Evolutionary conservation across 106 monocot genomes (phyloP), one percentile per base, ranked within the genome.

Genomic region (Allium fistulosum): DNA sequence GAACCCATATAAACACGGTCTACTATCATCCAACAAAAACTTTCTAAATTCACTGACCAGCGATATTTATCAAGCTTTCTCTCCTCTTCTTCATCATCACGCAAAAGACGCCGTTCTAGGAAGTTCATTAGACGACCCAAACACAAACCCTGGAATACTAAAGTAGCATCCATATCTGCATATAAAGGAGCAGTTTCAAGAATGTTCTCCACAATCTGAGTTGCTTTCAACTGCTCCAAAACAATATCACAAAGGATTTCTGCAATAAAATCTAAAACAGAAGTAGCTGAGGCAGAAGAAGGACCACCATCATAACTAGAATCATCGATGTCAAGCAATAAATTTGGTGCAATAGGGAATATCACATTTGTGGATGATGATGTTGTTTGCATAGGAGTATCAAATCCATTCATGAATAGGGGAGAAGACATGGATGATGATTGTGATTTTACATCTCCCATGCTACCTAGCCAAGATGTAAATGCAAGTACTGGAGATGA

Each of bases 1-100:
- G 83, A 93, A 14, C 93, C 90, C 87, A 99, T 93, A 76, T 99
- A 99, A 10, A 87, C 85, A 68, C 99, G 93, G 74, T 99, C 99
- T 26, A 93, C 93, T 49, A 93, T 80, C 90, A 90, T 79, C 80
- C 79, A 93, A 65, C 87, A 87, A 51, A 99, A 77, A 10, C 90
- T 69, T 53, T 99, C 99, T 59, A 99, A 73, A 71, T 99, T 99
- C 27, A 80, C 74, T 49, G 93, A 90, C 99, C 99, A 99, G 49
- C 93, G 87, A 52, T 66, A 83, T 69, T 90, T 99, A 62, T 99
- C 99, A 62, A 99, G 87, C 71, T 81, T 87, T 58, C 87, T 90
- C 48, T 83, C 84, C 71, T 83, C 84, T 87, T 97, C 96, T 46
- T 99, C 99, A 74, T 99, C 99, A 72, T 99, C 99, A 17, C 87